Conservation (phyloP, 2,329 filamentous ascomycete genomes). For the Hypoxylon sp. region DNA sequence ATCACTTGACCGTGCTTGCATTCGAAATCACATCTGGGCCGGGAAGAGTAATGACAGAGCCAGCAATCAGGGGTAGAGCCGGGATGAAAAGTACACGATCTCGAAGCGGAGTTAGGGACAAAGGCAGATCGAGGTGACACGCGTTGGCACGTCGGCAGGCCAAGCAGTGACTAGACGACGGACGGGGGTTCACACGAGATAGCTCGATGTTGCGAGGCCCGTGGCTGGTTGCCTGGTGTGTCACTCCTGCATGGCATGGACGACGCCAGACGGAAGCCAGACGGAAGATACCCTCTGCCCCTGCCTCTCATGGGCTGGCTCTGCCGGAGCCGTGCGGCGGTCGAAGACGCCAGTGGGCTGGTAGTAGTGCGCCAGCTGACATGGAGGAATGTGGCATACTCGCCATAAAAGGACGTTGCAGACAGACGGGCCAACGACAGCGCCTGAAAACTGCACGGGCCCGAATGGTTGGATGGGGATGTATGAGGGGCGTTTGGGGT, state of each 20-base stretch:
- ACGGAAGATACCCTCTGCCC: neutral
- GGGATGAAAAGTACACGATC: slow-evolving; percentile 18
- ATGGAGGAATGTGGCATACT: slow-evolving; percentile 36
- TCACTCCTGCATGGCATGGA: slow-evolving; percentile 30
- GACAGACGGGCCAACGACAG: slow-evolving; percentile 54
- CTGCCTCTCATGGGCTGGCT: slow-evolving; percentile 8
- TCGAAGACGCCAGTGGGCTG: slow-evolving; percentile 38
- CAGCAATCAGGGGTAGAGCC: slow-evolving; percentile 11
- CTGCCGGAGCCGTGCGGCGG: slow-evolving; percentile 31
- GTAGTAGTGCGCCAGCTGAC: slow-evolving; percentile 39
- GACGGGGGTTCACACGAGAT: slow-evolving; percentile 14
- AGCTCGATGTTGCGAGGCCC: slow-evolving; percentile 19
- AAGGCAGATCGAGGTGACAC: slow-evolving; percentile 26
- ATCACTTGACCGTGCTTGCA: slow-evolving; percentile 31
- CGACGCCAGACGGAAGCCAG: slow-evolving; percentile 8
- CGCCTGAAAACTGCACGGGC: slow-evolving; percentile 55
- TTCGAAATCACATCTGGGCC: slow-evolving; percentile 12
- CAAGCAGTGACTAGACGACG: slow-evolving; percentile 16
- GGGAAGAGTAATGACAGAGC: slow-evolving; percentile 5
- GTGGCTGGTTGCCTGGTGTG: slow-evolving; percentile 27
- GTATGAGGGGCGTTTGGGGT: slow-evolving; percentile 31
- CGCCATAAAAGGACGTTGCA: slow-evolving; percentile 46
- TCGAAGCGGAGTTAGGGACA: slow-evolving; percentile 9
- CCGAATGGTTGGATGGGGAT: slow-evolving; percentile 56
- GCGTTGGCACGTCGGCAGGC: slow-evolving; percentile 25